A percentile compares a stretch with the other conserved stretches of the same genome.
Evolutionary conservation across 768 basidiomycete species (phyloP).

Genomic region (Leccinellum albellum): DNA sequence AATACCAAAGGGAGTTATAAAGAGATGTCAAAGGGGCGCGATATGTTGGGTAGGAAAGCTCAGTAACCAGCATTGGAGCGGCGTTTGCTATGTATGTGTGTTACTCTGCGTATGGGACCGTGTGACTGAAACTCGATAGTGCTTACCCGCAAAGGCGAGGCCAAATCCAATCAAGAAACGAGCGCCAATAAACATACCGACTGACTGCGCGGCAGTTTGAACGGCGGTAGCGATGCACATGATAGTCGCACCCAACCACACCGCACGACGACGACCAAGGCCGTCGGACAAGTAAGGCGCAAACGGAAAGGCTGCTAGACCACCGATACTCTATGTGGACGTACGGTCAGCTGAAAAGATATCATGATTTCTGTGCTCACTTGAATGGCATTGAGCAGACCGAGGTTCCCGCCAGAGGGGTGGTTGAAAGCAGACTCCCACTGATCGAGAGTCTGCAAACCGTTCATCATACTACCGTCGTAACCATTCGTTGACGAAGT

Average conservation of each 20-base stretch:
- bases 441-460: conserved; percentile 61
- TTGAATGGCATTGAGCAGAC: neutral
- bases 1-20: neutral
- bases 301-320: neutral
- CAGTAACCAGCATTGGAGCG: neutral
- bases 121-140: neutral
- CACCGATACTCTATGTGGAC: neutral
- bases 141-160: neutral
- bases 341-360: neutral
- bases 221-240: neutral
- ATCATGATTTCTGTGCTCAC: neutral
- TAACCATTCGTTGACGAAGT: conserved; percentile 75
- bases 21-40: neutral
- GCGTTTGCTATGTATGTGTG: neutral
- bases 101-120: neutral
- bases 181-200: neutral
- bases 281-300: neutral
- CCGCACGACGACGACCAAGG: neutral
- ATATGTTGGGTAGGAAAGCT: neutral
- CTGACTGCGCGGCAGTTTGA: neutral
- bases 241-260: neutral
- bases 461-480: conserved; percentile 80
- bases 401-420: conserved; percentile 32
- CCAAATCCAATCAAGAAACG: neutral
- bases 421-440: conserved; percentile 62